Conservation (phyloP, 2,329 filamentous ascomycete species). For the Calycina marina region DNA sequence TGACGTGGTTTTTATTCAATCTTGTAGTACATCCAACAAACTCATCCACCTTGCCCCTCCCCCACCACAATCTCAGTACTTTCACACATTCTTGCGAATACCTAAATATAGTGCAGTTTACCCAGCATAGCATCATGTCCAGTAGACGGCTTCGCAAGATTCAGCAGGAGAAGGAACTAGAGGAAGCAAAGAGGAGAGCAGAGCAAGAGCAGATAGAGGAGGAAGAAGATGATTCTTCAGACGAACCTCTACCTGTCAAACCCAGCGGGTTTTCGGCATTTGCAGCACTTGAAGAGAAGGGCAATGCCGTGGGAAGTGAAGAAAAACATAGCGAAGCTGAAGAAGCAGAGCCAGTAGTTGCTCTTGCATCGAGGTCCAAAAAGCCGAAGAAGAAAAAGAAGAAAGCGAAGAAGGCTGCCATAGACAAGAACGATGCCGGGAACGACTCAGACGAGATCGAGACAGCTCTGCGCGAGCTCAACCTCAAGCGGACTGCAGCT, state of each 20-base stretch:
- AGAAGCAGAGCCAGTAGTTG: conserved; percentile 22
- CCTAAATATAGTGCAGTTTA: no score
- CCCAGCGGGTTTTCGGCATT: conserved; percentile 39
- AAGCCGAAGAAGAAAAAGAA: conserved; percentile 47
- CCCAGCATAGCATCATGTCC: no score
- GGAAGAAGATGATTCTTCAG: conserved; percentile 19
- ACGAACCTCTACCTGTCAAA: conserved; percentile 25
- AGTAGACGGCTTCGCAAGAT: conserved; percentile 23
- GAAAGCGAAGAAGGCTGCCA: conserved; percentile 22
- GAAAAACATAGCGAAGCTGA: conserved; percentile 19
- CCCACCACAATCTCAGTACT: no score
- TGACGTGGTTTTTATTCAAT: no score
- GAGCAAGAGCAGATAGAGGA: no score
- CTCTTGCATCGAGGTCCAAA: conserved; percentile 34
- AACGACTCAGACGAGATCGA: conserved; percentile 48
- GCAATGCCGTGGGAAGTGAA: conserved; percentile 22
- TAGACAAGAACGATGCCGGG: conserved; percentile 19
- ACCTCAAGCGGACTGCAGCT: conserved; percentile 23
- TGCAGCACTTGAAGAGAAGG: conserved; percentile 28
- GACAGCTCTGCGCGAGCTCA: conserved; percentile 43
- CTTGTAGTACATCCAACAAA: no score
- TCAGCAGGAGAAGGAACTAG: conserved; percentile 22
- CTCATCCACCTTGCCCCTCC: no score
- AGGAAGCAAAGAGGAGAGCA: conserved; percentile 14
- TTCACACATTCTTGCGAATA: no score